Base-by-base conservation (phyloP, 2,329 filamentous ascomycete species). In the Calonectria montana region DNA sequence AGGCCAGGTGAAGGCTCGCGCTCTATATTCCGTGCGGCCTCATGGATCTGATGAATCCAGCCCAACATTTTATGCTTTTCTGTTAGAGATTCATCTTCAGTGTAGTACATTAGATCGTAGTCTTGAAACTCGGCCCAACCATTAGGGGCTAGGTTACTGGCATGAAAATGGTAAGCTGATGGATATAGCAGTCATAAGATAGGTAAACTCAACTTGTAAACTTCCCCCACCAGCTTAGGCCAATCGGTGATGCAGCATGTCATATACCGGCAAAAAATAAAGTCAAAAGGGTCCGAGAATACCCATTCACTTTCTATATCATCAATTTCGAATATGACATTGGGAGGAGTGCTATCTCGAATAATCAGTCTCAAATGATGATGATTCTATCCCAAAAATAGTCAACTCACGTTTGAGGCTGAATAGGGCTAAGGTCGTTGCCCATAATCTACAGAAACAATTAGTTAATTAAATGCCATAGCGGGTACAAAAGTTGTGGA, bases 91-190 rank as follows among this genome's bases (percentile, higher is more conserved):
- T 74, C 80, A 62, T 82, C 81, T 7, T 81, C 79, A 0, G 79
- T 81, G 59, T 77, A 76, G 39, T 76, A 76, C n/a, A 72, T 62
- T 2, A 79, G 63, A 45, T 80, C 73, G 53, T 75, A 79, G 64
- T 82, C 80, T 35, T 80, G 74, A 62, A 81, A 79, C 47, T 82
- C 80, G 37, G 72, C 78, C 76, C 80, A 86, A 1, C 83, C 84
- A 7, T 83, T 84, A 5, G 82, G 83, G 45, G 31, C 78, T 2
- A 83, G 73, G 53, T 83, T 80, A 23, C 69, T 72, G 12, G 21
- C 16, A 12, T 29, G n/a, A 9, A 7, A 39, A 59, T 25, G 12
- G 35, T 23, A 4, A 48, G 31, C 18, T 16, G 1, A 27, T 6
- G 12, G 4, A 3, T 18, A 4, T 5, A 1, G 21, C 23, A 9